Conservation (phyloP, 1,139 yeast species). For the Candida neerlandica region DNA sequence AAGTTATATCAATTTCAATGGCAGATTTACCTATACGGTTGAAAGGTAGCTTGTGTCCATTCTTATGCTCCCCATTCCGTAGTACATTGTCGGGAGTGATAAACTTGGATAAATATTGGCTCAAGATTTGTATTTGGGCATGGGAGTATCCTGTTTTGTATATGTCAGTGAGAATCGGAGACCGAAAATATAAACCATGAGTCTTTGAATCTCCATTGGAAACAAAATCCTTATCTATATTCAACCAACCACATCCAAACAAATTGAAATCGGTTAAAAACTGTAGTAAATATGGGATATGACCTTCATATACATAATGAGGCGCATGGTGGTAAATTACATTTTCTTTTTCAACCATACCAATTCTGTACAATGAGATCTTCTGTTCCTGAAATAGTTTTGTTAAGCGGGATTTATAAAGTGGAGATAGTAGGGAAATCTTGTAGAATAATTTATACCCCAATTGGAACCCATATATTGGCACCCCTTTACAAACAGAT, state of each 20-base stretch:
- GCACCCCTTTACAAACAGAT: constrained; percentile 70
- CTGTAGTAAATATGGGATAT: constrained; percentile 75
- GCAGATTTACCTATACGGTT: constrained; percentile 59
- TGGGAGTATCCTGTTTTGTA: constrained; percentile 8
- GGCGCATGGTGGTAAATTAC: constrained; percentile 6
- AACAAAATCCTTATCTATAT: constrained; percentile 22
- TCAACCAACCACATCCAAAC: constrained; percentile 82
- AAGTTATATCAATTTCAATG: constrained; percentile 69
- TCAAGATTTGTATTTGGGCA: constrained; percentile 10
- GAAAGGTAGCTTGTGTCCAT: constrained; percentile 27
- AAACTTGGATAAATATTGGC: constrained; percentile 19
- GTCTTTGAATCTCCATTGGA: constrained; percentile 9
- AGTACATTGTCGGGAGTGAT: constrained; percentile 30
- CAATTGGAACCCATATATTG: constrained; percentile 80
- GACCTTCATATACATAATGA: constrained; percentile 61
- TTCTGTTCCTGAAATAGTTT: constrained; percentile 58
- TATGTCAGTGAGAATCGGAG: constrained; percentile 30
- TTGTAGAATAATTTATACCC: constrained; percentile 69
- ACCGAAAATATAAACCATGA: constrained; percentile 35
- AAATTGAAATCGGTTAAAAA: constrained; percentile 82
- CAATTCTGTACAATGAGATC: constrained; percentile 21
- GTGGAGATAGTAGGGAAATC: constrained; percentile 67
- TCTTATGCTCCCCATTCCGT: constrained; percentile 10
- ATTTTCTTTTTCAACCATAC: constrained; percentile 6
- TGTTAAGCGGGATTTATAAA: constrained; percentile 58